phyloP scores from a whole-genome alignment of 208 protist species.

The Trypanosomatidae sp. region DNA sequence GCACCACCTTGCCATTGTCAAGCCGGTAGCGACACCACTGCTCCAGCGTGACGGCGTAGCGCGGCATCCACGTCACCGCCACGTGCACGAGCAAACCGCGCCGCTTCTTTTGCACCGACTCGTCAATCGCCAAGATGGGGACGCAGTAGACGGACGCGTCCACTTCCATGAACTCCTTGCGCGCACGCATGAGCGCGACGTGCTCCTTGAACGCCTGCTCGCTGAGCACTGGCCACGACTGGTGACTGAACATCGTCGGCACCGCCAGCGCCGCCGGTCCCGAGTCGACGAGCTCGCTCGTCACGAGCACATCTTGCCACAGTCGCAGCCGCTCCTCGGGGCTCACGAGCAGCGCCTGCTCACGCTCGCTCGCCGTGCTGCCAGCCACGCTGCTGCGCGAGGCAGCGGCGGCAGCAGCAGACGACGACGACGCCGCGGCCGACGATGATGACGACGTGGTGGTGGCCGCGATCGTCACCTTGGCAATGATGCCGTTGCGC shows the following conservation, averaged over 20 bases:
- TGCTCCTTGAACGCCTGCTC: conserved; percentile 9
- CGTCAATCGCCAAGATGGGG: conserved; percentile 26
- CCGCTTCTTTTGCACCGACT: conserved; percentile 15
- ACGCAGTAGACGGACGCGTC: conserved; percentile 30
- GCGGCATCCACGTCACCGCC: conserved; percentile 60
- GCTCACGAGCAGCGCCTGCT: conserved; percentile 1
- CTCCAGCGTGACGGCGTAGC: conserved; percentile 18
- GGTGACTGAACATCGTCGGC: conserved; percentile 3
- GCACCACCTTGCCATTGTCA: conserved; percentile 7
- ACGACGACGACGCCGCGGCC: neutral
- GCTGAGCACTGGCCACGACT: conserved; percentile 35
- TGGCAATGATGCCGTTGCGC: conserved; percentile 52
- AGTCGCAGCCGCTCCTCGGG: conserved; percentile 1
- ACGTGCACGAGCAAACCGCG: conserved; percentile 11
- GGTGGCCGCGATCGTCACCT: conserved; percentile 16
- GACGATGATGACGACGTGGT: neutral
- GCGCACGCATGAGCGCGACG: conserved; percentile 9
- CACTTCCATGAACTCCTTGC: conserved; percentile 7
- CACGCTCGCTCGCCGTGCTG: too few species aligned
- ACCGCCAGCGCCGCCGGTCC: neutral
- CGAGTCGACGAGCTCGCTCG: neutral
- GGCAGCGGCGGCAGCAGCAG: neutral
- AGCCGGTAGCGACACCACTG: conserved; percentile 23
- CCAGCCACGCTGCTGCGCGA: neutral
- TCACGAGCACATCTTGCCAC: neutral